These are phyloP conservation scores for Suillus hirtellus DNA, from an alignment of 768 basidiomycete species.

Conservation along the genomic window DNA sequence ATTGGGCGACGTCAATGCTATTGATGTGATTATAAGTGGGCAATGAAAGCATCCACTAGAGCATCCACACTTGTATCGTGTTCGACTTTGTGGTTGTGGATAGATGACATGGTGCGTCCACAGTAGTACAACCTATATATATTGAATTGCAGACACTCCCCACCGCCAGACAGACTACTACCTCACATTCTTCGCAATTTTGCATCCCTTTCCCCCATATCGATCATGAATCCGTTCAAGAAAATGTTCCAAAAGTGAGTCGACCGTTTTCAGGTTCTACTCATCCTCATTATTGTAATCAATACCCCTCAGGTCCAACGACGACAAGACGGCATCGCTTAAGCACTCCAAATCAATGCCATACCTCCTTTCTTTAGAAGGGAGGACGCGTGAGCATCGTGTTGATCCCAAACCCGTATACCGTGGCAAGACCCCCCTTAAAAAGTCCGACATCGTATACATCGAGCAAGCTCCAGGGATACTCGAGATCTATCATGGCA, in stretches of 20 bases:
- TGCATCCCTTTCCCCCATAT: background rate
- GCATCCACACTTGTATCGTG: background rate
- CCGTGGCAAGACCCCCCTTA: slow-evolving; percentile 17
- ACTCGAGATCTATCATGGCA: slow-evolving; percentile 2
- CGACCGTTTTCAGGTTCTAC: background rate
- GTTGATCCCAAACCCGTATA: slow-evolving; percentile 12
- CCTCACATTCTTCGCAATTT: background rate
- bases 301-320: slow-evolving; percentile 3
- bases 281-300: background rate
- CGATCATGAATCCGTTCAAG: background rate
- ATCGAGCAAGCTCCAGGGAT: slow-evolving; percentile 10
- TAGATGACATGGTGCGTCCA: background rate
- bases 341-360: slow-evolving; percentile 20
- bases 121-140: background rate
- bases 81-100: slow-evolving; percentile 1
- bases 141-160: no score
- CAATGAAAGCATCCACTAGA: background rate
- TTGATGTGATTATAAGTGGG: background rate
- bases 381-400: background rate
- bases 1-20: background rate
- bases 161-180: background rate
- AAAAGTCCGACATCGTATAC: slow-evolving; percentile 13
- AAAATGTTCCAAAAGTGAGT: slow-evolving; percentile 14
- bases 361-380: slow-evolving; percentile 6
- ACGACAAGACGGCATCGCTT: slow-evolving; percentile 4